A percentile compares a stretch with the other conserved stretches of the same genome.
phyloP scores from a whole-genome alignment of 2,329 filamentous ascomycete species.

The Botryosphaeria dothidea region DNA sequence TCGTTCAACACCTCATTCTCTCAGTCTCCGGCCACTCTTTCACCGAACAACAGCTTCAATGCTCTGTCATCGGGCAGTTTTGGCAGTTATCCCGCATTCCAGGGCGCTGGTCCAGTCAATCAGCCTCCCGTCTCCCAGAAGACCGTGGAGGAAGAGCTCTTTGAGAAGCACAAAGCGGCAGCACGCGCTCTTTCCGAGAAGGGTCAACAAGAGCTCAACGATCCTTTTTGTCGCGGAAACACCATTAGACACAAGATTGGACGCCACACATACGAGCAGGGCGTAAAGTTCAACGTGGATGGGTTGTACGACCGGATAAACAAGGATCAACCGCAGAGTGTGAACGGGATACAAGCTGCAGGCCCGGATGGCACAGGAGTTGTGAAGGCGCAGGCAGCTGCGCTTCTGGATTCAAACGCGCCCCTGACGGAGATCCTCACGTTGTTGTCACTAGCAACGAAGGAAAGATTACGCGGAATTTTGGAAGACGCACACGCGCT shows the following conservation, averaged over 20 bases:
- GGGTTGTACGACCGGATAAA: slow-evolving; percentile 47
- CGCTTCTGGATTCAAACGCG: slow-evolving; percentile 70
- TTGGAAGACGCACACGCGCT: slow-evolving; percentile 75
- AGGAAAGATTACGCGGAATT: slow-evolving; percentile 74
- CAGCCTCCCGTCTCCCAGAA: slow-evolving; percentile 66
- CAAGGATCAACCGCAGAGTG: slow-evolving; percentile 30
- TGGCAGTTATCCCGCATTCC: slow-evolving; percentile 38
- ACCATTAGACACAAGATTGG: slow-evolving; percentile 55
- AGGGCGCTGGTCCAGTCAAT: slow-evolving; percentile 38
- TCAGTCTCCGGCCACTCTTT: slow-evolving; percentile 32
- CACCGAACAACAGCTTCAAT: slow-evolving; percentile 49
- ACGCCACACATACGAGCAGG: slow-evolving; percentile 60
- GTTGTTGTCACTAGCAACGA: slow-evolving; percentile 78
- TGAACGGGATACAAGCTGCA: slow-evolving; percentile 26
- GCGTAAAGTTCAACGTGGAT: slow-evolving; percentile 61
- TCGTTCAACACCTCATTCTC: slow-evolving; percentile 39
- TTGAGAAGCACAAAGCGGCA: slow-evolving; percentile 66
- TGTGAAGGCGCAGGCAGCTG: slow-evolving; percentile 55
- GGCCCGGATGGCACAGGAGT: slow-evolving; percentile 64
- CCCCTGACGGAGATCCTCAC: slow-evolving; percentile 80
- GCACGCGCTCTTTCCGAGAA: slow-evolving; percentile 61
- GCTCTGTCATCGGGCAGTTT: slow-evolving; percentile 43
- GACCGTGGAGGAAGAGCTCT: slow-evolving; percentile 64
- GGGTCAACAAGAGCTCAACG: slow-evolving; percentile 68
- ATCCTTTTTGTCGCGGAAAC: slow-evolving; percentile 71